Percentiles rank a stretch among this genome's conserved stretches.
Conservation (phyloP, 768 basidiomycete species). For the Ramaria sp. region DNA sequence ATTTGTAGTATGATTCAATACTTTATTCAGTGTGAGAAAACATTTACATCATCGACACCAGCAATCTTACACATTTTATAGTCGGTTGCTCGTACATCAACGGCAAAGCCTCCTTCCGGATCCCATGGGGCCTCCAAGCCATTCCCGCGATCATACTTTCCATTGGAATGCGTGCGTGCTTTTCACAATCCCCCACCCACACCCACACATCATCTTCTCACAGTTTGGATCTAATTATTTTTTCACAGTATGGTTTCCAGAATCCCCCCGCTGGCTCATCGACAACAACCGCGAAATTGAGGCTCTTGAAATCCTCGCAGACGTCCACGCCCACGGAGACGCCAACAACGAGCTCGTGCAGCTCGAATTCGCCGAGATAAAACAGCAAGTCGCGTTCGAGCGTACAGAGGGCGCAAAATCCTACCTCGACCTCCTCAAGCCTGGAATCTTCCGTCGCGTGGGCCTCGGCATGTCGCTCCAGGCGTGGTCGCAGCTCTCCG, state of each 20-base stretch:
- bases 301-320: constrained; percentile 61
- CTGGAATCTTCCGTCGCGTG: constrained; percentile 59
- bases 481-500: constrained; percentile 69
- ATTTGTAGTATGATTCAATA: constrained; percentile 42
- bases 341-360: constrained; percentile 47
- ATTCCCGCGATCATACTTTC: constrained; percentile 66
- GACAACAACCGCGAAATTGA: constrained; percentile 51
- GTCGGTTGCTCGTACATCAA: constrained; percentile 63
- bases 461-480: constrained; percentile 60
- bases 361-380: constrained; percentile 62
- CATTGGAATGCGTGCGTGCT: constrained; percentile 46
- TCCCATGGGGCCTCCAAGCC: constrained; percentile 72
- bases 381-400: constrained; percentile 39
- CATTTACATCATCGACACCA: constrained; percentile 9
- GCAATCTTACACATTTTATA: background rate
- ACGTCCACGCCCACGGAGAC: constrained; percentile 61
- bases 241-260: constrained; percentile 14
- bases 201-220: too few species aligned
- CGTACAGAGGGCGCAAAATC: constrained; percentile 54
- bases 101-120: constrained; percentile 62
- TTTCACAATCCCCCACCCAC: too few species aligned
- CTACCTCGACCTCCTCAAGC: constrained; percentile 53
- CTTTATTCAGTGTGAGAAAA: constrained; percentile 42
- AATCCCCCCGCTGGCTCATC: constrained; percentile 58
- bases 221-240: background rate